These are phyloP conservation scores for Jaltomata sinuosa DNA, from an alignment of 257 asterid genomes.

Conservation along the genomic window DNA sequence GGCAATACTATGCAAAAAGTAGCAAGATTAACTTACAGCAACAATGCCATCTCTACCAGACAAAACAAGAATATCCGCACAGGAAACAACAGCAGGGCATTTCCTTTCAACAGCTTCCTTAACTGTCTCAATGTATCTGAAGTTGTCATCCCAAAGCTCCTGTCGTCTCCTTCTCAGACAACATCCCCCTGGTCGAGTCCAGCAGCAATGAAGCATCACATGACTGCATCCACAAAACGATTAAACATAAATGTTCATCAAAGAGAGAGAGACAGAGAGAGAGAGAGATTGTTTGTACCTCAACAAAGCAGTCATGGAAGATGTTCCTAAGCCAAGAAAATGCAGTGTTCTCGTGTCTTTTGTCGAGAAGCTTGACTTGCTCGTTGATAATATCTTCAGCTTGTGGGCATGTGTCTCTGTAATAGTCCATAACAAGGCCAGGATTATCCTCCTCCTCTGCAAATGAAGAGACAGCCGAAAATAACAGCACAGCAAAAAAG, in stretches of 20 bases:
- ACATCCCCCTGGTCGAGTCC: constrained; percentile 71
- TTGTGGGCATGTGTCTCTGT: constrained; percentile 83
- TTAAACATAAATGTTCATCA: neutral
- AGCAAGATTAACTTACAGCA: constrained; percentile 24
- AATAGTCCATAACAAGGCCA: constrained; percentile 55
- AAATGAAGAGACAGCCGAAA: constrained; percentile 18
- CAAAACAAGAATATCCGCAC: constrained; percentile 78
- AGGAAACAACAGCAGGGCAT: constrained; percentile 87
- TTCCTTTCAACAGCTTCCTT: constrained; percentile 87
- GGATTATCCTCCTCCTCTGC: constrained; percentile 22
- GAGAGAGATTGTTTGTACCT: constrained; percentile 27
- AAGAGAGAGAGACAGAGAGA: neutral
- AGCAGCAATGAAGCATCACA: constrained; percentile 89
- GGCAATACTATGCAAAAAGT: neutral
- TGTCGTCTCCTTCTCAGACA: constrained; percentile 86
- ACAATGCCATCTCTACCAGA: constrained; percentile 80
- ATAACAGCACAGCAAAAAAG: constrained; percentile 26
- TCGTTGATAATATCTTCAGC: constrained; percentile 87
- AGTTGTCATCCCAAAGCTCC: constrained; percentile 94
- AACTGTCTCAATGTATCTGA: constrained; percentile 67
- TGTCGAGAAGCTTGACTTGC: constrained; percentile 85
- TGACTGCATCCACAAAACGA: constrained; percentile 49
- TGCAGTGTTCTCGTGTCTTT: constrained; percentile 95
- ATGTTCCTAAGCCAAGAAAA: constrained; percentile 94
- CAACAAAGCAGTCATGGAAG: constrained; percentile 93